phyloP scores from a whole-genome alignment of 805 yeast genomes.

The Scheffersomyces amazonensis region DNA sequence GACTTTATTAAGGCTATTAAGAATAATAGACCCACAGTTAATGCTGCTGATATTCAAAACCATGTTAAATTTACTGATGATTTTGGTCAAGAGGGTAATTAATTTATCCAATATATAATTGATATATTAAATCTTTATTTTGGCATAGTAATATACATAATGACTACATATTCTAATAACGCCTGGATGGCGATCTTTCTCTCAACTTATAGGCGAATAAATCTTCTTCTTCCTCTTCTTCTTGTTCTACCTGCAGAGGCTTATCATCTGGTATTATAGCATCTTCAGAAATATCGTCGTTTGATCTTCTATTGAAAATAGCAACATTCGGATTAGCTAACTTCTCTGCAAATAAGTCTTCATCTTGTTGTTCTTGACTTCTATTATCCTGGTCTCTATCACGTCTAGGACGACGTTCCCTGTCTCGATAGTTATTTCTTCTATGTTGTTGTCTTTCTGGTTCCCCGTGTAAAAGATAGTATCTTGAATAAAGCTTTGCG shows the following conservation, averaged over 20 bases:
- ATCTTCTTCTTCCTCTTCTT: conserved; percentile 28
- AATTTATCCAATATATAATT: conserved; percentile 5
- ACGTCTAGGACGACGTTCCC: conserved; percentile 7
- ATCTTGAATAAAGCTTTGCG: conserved; percentile 57
- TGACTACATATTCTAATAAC: background rate
- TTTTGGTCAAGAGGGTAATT: conserved; percentile 97
- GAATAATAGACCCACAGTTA: conserved; percentile 92
- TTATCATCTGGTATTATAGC: conserved; percentile 1
- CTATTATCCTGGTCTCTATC: conserved; percentile 6
- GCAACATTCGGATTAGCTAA: conserved; percentile 7
- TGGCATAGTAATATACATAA: background rate
- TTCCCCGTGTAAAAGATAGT: conserved; percentile 69
- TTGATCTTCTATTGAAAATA: conserved; percentile 3
- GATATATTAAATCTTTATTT: background rate
- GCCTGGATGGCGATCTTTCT: conserved; percentile 12
- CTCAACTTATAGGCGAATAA: conserved; percentile 33
- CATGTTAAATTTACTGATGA: conserved; percentile 89
- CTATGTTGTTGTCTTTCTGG: conserved; percentile 43
- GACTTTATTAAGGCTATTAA: conserved; percentile 93
- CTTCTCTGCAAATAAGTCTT: conserved; percentile 35
- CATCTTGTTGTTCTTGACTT: conserved; percentile 8
- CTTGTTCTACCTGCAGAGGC: background rate
- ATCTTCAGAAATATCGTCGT: too few relatives aligned
- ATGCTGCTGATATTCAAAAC: conserved; percentile 72
- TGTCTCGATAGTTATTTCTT: conserved; percentile 4